Percentiles rank a stretch among this genome's conserved stretches.
phyloP scores from a whole-genome alignment of 176 grass and related monocot species.

The Carex kokanica region DNA sequence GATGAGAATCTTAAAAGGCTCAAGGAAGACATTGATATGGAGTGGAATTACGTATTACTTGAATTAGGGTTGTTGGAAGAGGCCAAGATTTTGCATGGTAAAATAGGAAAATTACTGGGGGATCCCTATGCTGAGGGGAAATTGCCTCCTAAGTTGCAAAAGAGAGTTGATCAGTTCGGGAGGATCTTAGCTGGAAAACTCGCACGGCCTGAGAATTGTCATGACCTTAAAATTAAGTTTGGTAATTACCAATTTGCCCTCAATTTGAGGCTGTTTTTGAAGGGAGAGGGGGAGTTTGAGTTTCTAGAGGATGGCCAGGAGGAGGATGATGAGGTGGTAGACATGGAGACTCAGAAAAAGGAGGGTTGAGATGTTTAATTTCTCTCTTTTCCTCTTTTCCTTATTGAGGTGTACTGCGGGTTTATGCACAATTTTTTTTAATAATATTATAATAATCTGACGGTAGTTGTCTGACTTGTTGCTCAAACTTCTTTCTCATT shows the following conservation, averaged over 20 bases:
- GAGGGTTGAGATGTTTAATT: background rate
- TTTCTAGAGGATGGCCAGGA: background rate
- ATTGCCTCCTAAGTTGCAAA: background rate
- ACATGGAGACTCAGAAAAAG: background rate
- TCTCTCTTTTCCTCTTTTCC: background rate
- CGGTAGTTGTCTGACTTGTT: background rate
- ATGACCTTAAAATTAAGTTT: background rate
- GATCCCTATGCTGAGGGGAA: conserved; percentile 17
- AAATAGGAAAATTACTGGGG: background rate
- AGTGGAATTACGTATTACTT: background rate
- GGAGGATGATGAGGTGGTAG: background rate
- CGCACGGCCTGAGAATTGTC: conserved; percentile 10
- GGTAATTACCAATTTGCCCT: background rate
- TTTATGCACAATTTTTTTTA: conserved; percentile 5
- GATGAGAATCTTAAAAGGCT: background rate
- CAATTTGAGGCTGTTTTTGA: conserved; percentile 19
- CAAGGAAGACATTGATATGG: background rate
- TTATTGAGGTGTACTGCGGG: background rate
- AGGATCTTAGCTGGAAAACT: background rate
- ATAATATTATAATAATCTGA: conserved; percentile 11
- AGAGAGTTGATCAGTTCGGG: conserved; percentile 13
- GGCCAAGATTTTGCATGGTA: background rate
- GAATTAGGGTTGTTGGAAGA: conserved; percentile 5
- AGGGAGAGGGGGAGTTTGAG: background rate
- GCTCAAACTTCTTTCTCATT: background rate